Evolutionary conservation across 345 rosid species (phyloP).

Genomic region (Psidium friedrichsthalianum): DNA sequence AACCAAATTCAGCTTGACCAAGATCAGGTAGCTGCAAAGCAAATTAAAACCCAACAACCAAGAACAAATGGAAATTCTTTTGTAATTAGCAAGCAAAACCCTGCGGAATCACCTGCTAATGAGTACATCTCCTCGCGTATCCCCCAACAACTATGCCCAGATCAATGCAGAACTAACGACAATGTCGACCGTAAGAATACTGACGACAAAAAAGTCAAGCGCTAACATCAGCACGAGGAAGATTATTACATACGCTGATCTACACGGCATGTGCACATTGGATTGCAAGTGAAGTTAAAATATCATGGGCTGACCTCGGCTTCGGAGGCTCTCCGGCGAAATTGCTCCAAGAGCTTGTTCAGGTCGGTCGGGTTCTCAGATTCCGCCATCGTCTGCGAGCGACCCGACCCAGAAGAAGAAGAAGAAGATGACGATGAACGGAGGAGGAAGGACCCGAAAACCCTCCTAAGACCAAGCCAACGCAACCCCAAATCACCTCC

Average conservation of each 20-base stretch:
- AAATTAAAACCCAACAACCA: not conserved
- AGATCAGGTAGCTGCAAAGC: not conserved
- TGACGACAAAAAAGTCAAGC: not conserved
- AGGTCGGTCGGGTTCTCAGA: not conserved
- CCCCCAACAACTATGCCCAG: not conserved
- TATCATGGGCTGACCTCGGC: conserved; percentile 19
- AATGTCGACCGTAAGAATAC: not conserved
- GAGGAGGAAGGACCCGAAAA: not conserved
- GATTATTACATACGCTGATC: not conserved
- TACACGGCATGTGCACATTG: not conserved
- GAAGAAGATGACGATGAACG: conserved; percentile 25
- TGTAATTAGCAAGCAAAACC: not conserved
- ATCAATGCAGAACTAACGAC: not conserved
- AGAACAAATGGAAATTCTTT: not conserved
- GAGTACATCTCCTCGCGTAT: not conserved
- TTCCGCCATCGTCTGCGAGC: conserved; percentile 9
- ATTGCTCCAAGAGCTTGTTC: conserved; percentile 12
- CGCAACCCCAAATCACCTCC: not conserved
- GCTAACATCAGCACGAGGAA: not conserved
- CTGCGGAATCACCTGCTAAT: not conserved
- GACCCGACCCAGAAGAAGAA: conserved; percentile 31
- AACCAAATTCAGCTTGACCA: not conserved
- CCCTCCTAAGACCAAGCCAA: not conserved
- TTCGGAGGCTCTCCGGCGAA: conserved; percentile 20
- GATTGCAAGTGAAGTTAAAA: not conserved